Conservation (phyloP, 2,329 filamentous ascomycete genomes). For the Beauveria brongniartii region DNA sequence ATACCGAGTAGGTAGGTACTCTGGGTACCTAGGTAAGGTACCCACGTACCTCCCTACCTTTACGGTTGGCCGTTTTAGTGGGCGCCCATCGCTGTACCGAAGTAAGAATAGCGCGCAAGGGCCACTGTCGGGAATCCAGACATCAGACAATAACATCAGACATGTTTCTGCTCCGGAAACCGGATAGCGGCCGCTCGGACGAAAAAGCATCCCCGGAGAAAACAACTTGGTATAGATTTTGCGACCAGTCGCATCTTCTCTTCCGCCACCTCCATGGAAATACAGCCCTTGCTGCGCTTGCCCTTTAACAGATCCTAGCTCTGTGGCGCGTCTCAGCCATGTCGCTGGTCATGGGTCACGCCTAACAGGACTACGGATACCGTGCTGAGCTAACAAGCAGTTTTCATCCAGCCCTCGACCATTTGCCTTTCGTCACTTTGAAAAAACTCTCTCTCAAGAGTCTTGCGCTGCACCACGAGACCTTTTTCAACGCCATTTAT, state of each 20-base stretch:
- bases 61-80: neutral
- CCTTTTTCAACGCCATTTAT: neutral
- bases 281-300: neutral
- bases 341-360: constrained; percentile 4
- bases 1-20: no score
- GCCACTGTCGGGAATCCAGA: neutral
- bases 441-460: neutral
- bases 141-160: neutral
- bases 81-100: neutral
- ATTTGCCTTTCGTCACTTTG: neutral
- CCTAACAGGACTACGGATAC: neutral
- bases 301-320: neutral
- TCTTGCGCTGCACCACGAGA: neutral
- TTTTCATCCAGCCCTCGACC: neutral
- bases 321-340: constrained; percentile 4
- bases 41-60: no score
- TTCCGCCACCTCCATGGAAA: neutral
- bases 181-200: neutral
- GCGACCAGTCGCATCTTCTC: neutral
- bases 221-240: neutral
- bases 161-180: neutral
- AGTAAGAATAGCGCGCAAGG: neutral
- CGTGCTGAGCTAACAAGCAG: constrained; percentile 4
- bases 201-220: neutral
- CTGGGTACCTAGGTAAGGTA: no score